Conservation (phyloP, 2,329 filamentous ascomycete genomes). For the Orbilia brochopaga region DNA sequence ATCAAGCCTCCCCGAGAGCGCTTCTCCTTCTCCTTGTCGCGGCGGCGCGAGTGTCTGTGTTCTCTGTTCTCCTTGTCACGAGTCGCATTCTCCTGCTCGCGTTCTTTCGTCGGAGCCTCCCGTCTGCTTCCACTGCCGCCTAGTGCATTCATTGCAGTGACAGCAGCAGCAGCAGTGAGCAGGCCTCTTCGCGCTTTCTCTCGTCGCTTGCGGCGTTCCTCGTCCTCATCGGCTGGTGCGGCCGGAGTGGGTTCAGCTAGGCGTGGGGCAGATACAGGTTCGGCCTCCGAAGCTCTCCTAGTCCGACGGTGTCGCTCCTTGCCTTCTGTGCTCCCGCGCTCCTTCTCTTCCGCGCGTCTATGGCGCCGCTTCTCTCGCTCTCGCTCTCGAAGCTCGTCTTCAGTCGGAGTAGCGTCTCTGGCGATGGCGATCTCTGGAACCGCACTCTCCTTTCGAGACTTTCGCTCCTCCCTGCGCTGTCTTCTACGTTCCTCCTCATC, state of each 20-base stretch:
- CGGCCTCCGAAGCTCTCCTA: conserved; percentile 27
- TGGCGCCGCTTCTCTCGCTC: conserved; percentile 39
- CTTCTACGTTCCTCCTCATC: conserved; percentile 44
- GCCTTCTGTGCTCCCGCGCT: conserved; percentile 10
- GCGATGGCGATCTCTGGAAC: conserved; percentile 34
- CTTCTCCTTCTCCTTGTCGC: conserved; percentile 22
- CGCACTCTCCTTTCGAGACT: conserved; percentile 27
- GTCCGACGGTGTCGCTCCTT: conserved; percentile 40
- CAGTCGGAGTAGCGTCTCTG: conserved; percentile 26
- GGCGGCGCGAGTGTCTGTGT: conserved; percentile 17
- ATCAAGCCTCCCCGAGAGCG: conserved; percentile 20
- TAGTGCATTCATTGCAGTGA: conserved; percentile 32
- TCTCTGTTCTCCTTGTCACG: conserved; percentile 16
- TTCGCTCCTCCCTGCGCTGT: conserved; percentile 32
- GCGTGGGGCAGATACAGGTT: conserved; percentile 6
- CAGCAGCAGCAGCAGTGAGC: conserved; percentile 29
- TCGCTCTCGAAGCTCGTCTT: conserved; percentile 37
- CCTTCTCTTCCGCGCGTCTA: conserved; percentile 30
- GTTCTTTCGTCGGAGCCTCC: conserved; percentile 19
- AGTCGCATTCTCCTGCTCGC: conserved; percentile 24
- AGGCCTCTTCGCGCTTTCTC: conserved; percentile 37
- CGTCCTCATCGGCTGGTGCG: conserved; percentile 30
- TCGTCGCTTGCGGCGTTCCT: conserved; percentile 36
- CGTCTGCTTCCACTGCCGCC: conserved; percentile 42
- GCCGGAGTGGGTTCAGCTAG: conserved; percentile 1